Evolutionary conservation across 768 basidiomycete genomes (phyloP), one percentile per base, ranked within the genome.

Genomic region (Rhodotorula kratochvilovae): DNA sequence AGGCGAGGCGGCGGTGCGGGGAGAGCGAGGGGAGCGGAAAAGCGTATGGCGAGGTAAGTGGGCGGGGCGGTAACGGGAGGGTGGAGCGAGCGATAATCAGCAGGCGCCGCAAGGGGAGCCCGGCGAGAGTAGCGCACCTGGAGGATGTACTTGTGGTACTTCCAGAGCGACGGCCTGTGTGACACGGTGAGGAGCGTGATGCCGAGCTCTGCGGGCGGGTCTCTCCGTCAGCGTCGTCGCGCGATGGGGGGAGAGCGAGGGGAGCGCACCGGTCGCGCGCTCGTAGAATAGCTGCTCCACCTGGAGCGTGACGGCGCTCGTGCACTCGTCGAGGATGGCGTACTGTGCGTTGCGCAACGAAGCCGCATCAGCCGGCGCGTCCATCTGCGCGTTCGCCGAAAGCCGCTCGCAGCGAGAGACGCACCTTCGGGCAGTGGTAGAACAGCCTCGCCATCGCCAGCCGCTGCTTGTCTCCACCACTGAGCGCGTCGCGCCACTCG

Each of bases 361-460:
- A n/a, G n/a, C n/a, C n/a, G n/a, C n/a, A n/a, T n/a, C n/a, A n/a
- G n/a, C n/a, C n/a, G n/a, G n/a, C n/a, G n/a, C n/a, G n/a, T n/a
- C n/a, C n/a, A n/a, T n/a, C n/a, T n/a, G n/a, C n/a, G n/a, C n/a
- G n/a, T n/a, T n/a, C n/a, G n/a, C 17, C 29, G 29, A 33, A 16
- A 54, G 29, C n/a, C 29, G 29, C 4, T 13, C n/a, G n/a, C n/a
- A n/a, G 29, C 29, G 12, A 3, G n/a, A 5, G 48, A 56, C 84
- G 74, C 72, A 88, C 92, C 85, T 92, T 94, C 17, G 95, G 95
- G 67, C 85, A 83, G 79, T 98, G 95, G 80, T 99, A 99, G 79
- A 97, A 99, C 75, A 99, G 80, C 75, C 95, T 83, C 21, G 92
- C 95, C 92, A 95, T 97, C 0, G 95, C 95, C 67, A 98, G 89